phyloP scores from a whole-genome alignment of 1,139 yeast species.

The Hyphopichia wangnamkhiaoensis region DNA sequence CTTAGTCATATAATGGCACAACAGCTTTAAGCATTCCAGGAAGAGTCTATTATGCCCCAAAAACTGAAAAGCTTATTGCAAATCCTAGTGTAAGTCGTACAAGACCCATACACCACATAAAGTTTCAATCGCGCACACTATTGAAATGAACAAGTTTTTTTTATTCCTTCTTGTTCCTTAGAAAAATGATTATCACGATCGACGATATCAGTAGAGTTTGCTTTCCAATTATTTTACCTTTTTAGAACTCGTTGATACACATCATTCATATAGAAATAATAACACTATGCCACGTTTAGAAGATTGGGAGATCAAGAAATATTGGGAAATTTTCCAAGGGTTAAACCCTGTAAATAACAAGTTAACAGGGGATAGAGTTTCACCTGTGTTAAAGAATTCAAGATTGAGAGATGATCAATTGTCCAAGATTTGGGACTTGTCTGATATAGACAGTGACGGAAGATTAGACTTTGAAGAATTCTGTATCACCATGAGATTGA shows the following conservation, averaged over 20 bases:
- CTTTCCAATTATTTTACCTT: too few species aligned
- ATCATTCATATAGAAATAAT: not conserved
- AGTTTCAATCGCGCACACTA: too few species aligned
- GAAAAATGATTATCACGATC: too few species aligned
- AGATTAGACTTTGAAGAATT: slow-evolving; percentile 93
- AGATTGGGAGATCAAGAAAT: slow-evolving; percentile 93
- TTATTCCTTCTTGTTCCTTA: too few species aligned
- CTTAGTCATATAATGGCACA: not conserved
- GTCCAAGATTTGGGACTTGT: slow-evolving; percentile 84
- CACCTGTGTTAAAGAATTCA: slow-evolving; percentile 86
- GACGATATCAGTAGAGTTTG: too few species aligned
- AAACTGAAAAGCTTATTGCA: too few species aligned
- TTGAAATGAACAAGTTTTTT: not conserved
- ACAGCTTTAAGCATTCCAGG: not conserved
- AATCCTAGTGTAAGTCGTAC: too few species aligned
- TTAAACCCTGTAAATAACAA: slow-evolving; percentile 77
- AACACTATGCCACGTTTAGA: slow-evolving; percentile 63
- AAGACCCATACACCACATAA: not conserved
- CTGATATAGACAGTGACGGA: slow-evolving; percentile 93
- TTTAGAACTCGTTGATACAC: not conserved
- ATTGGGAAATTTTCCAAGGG: slow-evolving; percentile 96
- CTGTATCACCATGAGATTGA: slow-evolving; percentile 93
- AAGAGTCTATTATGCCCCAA: too few species aligned
- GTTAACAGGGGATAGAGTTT: slow-evolving; percentile 81
- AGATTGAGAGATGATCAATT: slow-evolving; percentile 75